These are phyloP conservation scores for Henckelia pumila DNA, from an alignment of 257 asterid species.

Conservation along the genomic window DNA sequence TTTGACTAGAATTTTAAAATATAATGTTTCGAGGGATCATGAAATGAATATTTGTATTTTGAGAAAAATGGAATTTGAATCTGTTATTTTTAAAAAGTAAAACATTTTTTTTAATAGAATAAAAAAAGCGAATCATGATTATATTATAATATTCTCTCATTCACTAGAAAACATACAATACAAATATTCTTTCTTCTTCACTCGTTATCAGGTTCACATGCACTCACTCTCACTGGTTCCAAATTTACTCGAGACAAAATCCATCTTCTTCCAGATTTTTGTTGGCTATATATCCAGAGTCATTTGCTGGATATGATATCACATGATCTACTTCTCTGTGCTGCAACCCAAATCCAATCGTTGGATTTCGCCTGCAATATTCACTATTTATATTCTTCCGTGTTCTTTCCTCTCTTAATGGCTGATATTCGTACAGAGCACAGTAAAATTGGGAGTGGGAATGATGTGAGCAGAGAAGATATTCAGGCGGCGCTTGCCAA, in stretches of 20 bases:
- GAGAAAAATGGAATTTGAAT: too few relatives aligned
- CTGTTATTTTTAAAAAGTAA: too few relatives aligned
- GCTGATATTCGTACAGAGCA: conserved; percentile 36
- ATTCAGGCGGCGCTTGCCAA: conserved; percentile 76
- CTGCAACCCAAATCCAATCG: conserved; percentile 43
- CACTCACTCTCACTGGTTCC: conserved; percentile 50
- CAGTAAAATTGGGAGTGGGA: conserved; percentile 20
- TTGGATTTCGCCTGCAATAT: too few relatives aligned
- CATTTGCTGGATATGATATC: conserved; percentile 45
- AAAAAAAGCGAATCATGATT: too few relatives aligned
- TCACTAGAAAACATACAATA: too few relatives aligned
- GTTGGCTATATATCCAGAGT: conserved; percentile 38
- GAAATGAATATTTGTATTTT: too few relatives aligned
- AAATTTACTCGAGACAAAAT: too few relatives aligned
- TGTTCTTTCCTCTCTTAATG: conserved; percentile 33
- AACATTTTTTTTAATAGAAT: too few relatives aligned
- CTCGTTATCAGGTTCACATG: conserved; percentile 43
- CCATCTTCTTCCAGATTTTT: conserved; percentile 25
- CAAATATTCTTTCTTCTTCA: neutral
- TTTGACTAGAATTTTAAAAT: too few relatives aligned
- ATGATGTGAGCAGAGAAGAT: conserved; percentile 23
- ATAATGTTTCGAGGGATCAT: too few relatives aligned
- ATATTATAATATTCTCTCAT: too few relatives aligned
- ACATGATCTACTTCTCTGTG: conserved; percentile 23
- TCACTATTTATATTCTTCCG: too few relatives aligned